Evolutionary conservation across 306 rosid genomes (phyloP), one percentile per base, ranked within the genome.

Genomic region (Psophocarpus tetragonolobus): DNA sequence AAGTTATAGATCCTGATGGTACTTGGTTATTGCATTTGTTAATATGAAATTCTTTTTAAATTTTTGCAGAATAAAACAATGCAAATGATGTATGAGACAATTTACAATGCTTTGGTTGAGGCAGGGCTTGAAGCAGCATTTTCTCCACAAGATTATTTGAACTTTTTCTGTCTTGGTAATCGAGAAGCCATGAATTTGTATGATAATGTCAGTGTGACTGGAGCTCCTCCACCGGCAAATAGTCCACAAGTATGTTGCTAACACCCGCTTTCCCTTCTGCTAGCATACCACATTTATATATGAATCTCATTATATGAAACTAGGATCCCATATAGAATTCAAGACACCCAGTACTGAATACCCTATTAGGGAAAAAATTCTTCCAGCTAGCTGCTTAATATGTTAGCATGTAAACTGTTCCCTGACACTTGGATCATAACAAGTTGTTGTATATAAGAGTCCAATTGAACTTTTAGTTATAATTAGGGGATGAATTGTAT

Each of bases 11-110:
- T 12, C 35, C 26, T 58, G 56, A 53, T 21, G 24, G 41, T 70
- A 74, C 68, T 48, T 74, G 35, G 57, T 61, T 74, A 47, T 53
- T 67, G 48, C 30, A 80, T 68, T 38, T 71, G 44, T 26, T 56
- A 45, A 83, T 78, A 47, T 41, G 12, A 77, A 57, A 8, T 58
- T 62, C 3, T 70, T 65, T 47, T 65, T 54, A 47, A 44, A 32
- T 38, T 80, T 70, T 60, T 89, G 75, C 89, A 94, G 98, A 77
- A 94, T 75, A 94, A 94, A 79, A 94, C 97, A 71, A 94, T 94
- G 98, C 98, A 94, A 89, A 94, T 92, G 97, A 94, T 94, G 98
- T 94, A 94, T 67, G 95, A 89, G 82, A 91, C 88, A 14, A 75
- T 92, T 80, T 92, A 81, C 86, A 94, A 90, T 84, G 97, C 98